Evolutionary conservation across 345 rosid genomes (phyloP).

Genomic region (Rubroshorea leprosula): DNA sequence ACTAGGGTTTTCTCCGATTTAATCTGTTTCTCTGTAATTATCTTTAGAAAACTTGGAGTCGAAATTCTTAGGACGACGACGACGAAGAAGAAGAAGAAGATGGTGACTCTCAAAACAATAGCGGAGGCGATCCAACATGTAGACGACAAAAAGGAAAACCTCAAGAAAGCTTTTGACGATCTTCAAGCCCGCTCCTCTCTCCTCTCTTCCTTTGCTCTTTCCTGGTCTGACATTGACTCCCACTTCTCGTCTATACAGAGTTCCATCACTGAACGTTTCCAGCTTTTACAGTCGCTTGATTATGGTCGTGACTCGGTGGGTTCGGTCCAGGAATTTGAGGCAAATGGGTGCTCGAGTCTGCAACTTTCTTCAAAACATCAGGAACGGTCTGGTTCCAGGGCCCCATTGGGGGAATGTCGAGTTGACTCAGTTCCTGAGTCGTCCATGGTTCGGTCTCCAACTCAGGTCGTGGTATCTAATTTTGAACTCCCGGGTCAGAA

Average conservation of each 20-base stretch:
- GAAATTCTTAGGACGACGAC: no score
- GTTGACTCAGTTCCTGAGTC: background rate
- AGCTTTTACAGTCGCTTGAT: conserved; percentile 34
- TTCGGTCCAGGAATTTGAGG: background rate
- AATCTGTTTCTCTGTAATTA: no score
- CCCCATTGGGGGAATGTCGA: background rate
- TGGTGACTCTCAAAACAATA: conserved; percentile 35
- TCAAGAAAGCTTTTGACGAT: conserved; percentile 60
- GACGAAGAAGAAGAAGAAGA: no score
- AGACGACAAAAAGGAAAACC: conserved; percentile 43
- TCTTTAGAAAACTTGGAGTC: background rate
- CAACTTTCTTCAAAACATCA: background rate
- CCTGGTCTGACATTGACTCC: conserved; percentile 70
- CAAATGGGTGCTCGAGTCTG: background rate
- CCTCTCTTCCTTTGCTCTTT: conserved; percentile 40
- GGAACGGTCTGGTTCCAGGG: background rate
- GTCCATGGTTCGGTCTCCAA: background rate
- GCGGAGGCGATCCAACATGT: conserved; percentile 47
- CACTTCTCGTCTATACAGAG: conserved; percentile 50
- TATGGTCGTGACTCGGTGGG: background rate
- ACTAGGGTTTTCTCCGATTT: no score
- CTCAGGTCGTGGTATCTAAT: no score
- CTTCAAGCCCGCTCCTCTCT: conserved; percentile 49
- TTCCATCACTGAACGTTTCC: conserved; percentile 39
- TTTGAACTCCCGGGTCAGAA: conserved; percentile 5